Evolutionary conservation across 805 yeast genomes (phyloP).

Genomic region (Ogataea allantospora): DNA sequence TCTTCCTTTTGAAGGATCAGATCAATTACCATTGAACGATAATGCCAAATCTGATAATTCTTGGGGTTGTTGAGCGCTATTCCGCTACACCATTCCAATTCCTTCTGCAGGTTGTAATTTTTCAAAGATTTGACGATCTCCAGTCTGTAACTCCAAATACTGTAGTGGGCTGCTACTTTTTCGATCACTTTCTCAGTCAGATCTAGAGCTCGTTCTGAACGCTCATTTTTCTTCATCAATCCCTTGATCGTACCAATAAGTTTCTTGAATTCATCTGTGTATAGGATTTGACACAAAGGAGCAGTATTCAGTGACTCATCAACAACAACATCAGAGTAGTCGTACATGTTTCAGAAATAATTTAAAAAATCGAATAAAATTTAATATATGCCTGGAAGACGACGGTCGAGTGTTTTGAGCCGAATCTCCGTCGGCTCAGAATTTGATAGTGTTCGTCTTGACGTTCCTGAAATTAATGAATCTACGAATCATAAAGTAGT

Average conservation of each 20-base stretch:
- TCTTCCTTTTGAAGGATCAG: conserved; percentile 15
- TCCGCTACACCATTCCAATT: conserved; percentile 77
- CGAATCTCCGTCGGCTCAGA: conserved; percentile 29
- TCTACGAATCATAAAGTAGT: conserved; percentile 5
- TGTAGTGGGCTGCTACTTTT: conserved; percentile 84
- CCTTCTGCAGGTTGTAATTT: conserved; percentile 41
- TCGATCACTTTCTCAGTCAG: conserved; percentile 64
- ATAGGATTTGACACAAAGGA: conserved; percentile 58
- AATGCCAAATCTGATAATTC: conserved; percentile 97
- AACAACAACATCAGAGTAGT: conserved; percentile 18
- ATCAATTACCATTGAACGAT: conserved; percentile 66
- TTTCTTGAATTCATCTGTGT: conserved; percentile 66
- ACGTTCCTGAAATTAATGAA: conserved; percentile 15
- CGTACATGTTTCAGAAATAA: conserved; percentile 10
- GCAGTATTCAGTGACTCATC: conserved; percentile 15
- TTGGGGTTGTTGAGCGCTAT: conserved; percentile 77
- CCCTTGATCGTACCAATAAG: conserved; percentile 63
- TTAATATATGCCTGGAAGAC: conserved; percentile 11
- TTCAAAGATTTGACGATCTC: conserved; percentile 44
- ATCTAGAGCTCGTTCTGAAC: conserved; percentile 66
- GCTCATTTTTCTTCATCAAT: conserved; percentile 56
- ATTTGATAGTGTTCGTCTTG: conserved; percentile 4
- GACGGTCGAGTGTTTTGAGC: conserved; percentile 30
- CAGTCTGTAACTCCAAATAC: conserved; percentile 78
- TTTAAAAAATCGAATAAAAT: conserved; percentile 1